Evolutionary conservation across 2,329 filamentous ascomycete species (phyloP).

Genomic region (Pseudocercospora vitis): DNA sequence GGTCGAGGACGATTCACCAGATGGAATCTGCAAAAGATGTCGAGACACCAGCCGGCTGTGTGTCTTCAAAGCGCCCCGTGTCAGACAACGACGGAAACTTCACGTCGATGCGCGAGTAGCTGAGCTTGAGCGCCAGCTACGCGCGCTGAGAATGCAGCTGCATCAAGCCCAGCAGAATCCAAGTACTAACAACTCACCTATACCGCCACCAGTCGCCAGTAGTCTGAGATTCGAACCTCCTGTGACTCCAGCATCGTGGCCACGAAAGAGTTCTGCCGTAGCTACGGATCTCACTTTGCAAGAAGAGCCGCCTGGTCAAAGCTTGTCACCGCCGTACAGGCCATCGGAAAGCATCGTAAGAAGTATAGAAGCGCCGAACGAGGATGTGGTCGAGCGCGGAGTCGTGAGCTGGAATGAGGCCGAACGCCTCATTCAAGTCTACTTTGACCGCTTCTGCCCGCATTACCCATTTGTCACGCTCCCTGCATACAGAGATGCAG

Average conservation of each 20-base stretch:
- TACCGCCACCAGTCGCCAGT: background rate
- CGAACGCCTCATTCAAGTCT: conserved; percentile 6
- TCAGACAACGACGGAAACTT: conserved; percentile 10
- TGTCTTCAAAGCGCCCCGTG: conserved; percentile 12
- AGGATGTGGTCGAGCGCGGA: conserved; percentile 8
- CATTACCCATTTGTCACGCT: conserved; percentile 12
- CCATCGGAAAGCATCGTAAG: background rate
- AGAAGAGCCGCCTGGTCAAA: background rate
- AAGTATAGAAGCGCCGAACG: background rate
- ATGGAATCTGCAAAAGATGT: conserved; percentile 13
- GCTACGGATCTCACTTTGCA: conserved; percentile 3
- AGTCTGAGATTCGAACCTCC: conserved; percentile 12
- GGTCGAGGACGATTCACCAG: conserved; percentile 4
- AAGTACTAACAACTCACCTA: background rate
- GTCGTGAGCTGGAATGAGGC: conserved; percentile 6
- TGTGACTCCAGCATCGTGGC: conserved; percentile 15
- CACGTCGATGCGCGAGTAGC: conserved; percentile 14
- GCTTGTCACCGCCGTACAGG: background rate
- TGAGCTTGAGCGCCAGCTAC: conserved; percentile 13
- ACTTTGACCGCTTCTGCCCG: conserved; percentile 5
- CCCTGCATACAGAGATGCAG: background rate
- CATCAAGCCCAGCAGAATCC: conserved; percentile 9
- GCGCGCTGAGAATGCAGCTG: conserved; percentile 9
- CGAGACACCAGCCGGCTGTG: conserved; percentile 6
- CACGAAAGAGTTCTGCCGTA: background rate